Base-by-base conservation (phyloP, 2,329 filamentous ascomycete genomes). In the Aspergillus sclerotialis region DNA sequence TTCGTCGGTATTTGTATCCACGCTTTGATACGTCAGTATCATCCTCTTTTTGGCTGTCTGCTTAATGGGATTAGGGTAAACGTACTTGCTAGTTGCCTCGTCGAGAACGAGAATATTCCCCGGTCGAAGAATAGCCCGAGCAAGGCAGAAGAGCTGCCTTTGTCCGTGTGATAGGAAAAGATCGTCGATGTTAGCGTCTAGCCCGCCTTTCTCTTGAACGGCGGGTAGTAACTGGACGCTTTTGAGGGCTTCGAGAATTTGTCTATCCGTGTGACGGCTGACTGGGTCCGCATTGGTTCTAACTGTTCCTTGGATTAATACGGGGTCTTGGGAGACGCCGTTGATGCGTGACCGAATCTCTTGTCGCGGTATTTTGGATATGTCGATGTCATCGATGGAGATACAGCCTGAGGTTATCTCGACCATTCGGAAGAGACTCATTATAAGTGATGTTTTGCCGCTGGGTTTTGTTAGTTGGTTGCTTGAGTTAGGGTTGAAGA, bases 121-220 rank as follows among this genome's bases (percentile, higher is more conserved):
- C 7, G 56, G 51, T 7, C 70, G 58, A 6, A 82, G 53, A 12
- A 82, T 64, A 0, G 76, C 78, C 0, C 78, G 58, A 0, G 73
- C 78, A 1, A 84, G 65, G 42, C 71, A 77, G 44, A 84, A 79
- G 0, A 83, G 64, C 46, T 83, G 79, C 28, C 69, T 70, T 52
- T 83, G 78, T 0, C 80, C 80, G 21, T 72, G 68, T 4, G 68
- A 72, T 5, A 79, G 60, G 32, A 65, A 60, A 5, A 72, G 63
- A 2, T 67, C 57, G n/a, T 64, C 61, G 42, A 80, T 65, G 2
- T 61, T 54, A 2, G 55, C 52, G 39, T 62, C 56, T 2, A 69
- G 44, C 7, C 50, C 57, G 5, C 64, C 65, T 35, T 63, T 60
- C 33, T 59, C 56, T 37, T 58, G 32, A 17, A 67, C 54, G 10